phyloP scores from a whole-genome alignment of 2,329 filamentous ascomycete species.

The Colletotrichum noveboracense region DNA sequence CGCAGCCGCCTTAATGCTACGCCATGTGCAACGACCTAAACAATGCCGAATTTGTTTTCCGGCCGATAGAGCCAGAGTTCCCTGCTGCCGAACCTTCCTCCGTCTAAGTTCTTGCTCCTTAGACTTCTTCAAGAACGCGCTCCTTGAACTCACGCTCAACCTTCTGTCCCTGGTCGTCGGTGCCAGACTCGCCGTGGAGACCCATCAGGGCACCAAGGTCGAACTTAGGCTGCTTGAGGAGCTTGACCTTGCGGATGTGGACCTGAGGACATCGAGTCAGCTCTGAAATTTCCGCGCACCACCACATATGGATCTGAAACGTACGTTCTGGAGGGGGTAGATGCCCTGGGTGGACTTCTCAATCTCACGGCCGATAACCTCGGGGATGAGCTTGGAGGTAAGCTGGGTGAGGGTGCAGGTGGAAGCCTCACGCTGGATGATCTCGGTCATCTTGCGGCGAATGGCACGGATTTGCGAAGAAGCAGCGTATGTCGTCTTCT shows the following conservation, averaged over 20 bases:
- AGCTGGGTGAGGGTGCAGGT: slow-evolving; percentile 96
- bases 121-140: slow-evolving; percentile 91
- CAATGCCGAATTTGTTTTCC: slow-evolving; percentile 34
- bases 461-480: slow-evolving; percentile 98
- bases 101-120: slow-evolving; percentile 57
- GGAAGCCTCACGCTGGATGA: slow-evolving; percentile 94
- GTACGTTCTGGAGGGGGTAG: slow-evolving; percentile 98
- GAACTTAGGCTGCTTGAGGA: slow-evolving; percentile 98
- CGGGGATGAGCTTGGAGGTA: slow-evolving; percentile 97
- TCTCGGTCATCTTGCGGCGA: slow-evolving; percentile 99
- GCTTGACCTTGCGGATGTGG: slow-evolving; percentile 99
- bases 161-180: slow-evolving; percentile 97
- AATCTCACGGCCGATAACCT: slow-evolving; percentile 99
- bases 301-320: slow-evolving; percentile 35
- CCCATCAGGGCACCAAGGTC: slow-evolving; percentile 95
- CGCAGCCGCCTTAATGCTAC: slow-evolving; percentile 48
- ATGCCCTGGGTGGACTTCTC: slow-evolving; percentile 99
- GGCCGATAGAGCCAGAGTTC: slow-evolving; percentile 21
- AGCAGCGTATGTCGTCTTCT: slow-evolving; percentile 99
- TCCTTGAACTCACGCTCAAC: slow-evolving; percentile 99
- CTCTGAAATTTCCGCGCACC: background rate
- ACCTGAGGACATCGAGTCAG: slow-evolving; percentile 61
- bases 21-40: slow-evolving; percentile 49
- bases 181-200: slow-evolving; percentile 96
- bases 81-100: slow-evolving; percentile 44